phyloP scores from a whole-genome alignment of 176 grass and related monocot genomes.

The Oryza longistaminata region DNA sequence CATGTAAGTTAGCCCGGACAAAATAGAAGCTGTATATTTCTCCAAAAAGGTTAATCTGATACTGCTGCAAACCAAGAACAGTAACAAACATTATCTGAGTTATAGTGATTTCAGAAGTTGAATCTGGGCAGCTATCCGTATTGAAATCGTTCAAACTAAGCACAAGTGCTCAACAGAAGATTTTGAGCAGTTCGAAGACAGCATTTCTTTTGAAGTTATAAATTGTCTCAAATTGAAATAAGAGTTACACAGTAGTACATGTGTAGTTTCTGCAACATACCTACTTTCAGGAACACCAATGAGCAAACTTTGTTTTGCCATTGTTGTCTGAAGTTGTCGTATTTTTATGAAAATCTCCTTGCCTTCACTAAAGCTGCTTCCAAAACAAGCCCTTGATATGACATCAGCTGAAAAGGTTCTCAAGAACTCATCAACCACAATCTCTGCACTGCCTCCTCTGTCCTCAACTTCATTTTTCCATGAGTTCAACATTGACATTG shows the following conservation, averaged over 20 bases:
- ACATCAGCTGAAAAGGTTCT: slow-evolving; percentile 80
- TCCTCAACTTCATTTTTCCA: slow-evolving; percentile 55
- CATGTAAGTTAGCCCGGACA: background rate
- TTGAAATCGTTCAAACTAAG: background rate
- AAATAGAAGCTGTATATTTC: too few relatives aligned
- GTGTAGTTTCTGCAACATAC: slow-evolving; percentile 33
- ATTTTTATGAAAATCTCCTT: slow-evolving; percentile 75
- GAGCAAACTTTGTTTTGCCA: slow-evolving; percentile 57
- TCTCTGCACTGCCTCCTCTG: slow-evolving; percentile 52
- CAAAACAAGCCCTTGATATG: slow-evolving; percentile 75
- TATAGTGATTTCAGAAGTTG: background rate
- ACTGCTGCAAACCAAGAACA: background rate
- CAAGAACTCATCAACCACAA: slow-evolving; percentile 68
- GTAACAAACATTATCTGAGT: background rate
- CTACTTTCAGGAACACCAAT: slow-evolving; percentile 55
- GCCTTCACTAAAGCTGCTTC: slow-evolving; percentile 61
- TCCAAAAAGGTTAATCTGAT: background rate
- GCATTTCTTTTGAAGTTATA: background rate
- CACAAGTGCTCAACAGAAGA: background rate
- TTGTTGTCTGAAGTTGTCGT: slow-evolving; percentile 56
- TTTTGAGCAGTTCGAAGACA: background rate
- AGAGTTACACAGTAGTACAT: background rate
- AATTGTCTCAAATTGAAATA: background rate
- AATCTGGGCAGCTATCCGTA: background rate
- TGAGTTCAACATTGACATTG: slow-evolving; percentile 41